These are phyloP conservation scores for button mushroom (Agaricus bisporus) DNA, from an alignment of 768 basidiomycete genomes.

Conservation along the genomic window DNA sequence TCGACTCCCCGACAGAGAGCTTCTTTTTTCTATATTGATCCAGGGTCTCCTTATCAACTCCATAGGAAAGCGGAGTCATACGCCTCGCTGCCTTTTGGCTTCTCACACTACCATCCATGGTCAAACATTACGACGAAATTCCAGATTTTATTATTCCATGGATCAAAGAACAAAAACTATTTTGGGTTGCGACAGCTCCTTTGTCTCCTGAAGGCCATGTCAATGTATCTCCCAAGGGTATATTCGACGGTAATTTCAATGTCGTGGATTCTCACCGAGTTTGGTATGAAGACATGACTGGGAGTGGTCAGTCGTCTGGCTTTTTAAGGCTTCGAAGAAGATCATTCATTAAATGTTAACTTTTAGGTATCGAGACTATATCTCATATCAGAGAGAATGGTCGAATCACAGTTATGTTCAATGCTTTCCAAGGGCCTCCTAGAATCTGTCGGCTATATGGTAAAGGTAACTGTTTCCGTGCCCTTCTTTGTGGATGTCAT, in stretches of 20 bases:
- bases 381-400: conserved; percentile 60
- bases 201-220: conserved; percentile 51
- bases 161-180: conserved; percentile 52
- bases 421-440: conserved; percentile 54
- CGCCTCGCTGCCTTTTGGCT: background rate
- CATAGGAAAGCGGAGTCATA: background rate
- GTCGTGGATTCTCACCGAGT: conserved; percentile 39
- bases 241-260: conserved; percentile 41
- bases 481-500: background rate
- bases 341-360: background rate
- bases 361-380: conserved; percentile 48
- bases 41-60: too few relatives aligned
- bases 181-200: conserved; percentile 62
- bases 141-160: conserved; percentile 42
- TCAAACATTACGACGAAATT: conserved; percentile 45
- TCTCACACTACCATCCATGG: conserved; percentile 34
- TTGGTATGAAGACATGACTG: conserved; percentile 67
- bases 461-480: conserved; percentile 28
- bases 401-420: conserved; percentile 56
- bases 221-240: conserved; percentile 59
- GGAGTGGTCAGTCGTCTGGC: conserved; percentile 40
- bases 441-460: conserved; percentile 57
- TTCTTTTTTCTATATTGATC: background rate
- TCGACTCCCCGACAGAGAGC: conserved; percentile 13
- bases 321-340: background rate